Conservation (phyloP, 2,329 filamentous ascomycete species). For the Leptographium radiaticola region DNA sequence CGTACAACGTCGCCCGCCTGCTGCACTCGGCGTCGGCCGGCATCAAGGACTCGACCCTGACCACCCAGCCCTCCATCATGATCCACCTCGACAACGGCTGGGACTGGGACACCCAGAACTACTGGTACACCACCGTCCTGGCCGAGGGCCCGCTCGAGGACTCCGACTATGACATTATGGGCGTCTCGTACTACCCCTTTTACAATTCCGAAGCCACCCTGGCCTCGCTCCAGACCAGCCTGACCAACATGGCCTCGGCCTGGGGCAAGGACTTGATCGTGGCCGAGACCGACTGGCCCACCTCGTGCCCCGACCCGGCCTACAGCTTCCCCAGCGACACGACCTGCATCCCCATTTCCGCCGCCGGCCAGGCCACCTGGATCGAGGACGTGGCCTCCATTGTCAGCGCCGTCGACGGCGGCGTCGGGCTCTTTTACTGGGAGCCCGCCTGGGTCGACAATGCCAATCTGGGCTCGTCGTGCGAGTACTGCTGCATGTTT, state of each 20-base stretch:
- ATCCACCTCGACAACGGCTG: constrained; percentile 67
- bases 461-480: constrained; percentile 10
- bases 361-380: constrained; percentile 49
- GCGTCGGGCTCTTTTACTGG: constrained; percentile 58
- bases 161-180: constrained; percentile 56
- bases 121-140: constrained; percentile 43
- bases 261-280: constrained; percentile 58
- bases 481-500: constrained; percentile 10
- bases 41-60: constrained; percentile 52
- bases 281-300: constrained; percentile 60
- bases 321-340: constrained; percentile 49
- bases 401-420: constrained; percentile 38
- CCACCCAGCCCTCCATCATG: constrained; percentile 35
- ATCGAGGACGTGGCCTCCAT: constrained; percentile 45
- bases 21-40: constrained; percentile 52
- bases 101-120: constrained; percentile 53
- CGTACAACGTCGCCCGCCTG: constrained; percentile 44
- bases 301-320: constrained; percentile 42
- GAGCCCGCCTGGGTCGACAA: constrained; percentile 25
- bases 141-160: constrained; percentile 15
- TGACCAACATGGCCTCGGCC: constrained; percentile 44
- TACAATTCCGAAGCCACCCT: constrained; percentile 49
- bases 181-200: constrained; percentile 63
- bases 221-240: constrained; percentile 36
- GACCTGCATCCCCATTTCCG: constrained; percentile 45